phyloP scores from a whole-genome alignment of 2,329 filamentous ascomycete species.

The Fusarium chuoi region DNA sequence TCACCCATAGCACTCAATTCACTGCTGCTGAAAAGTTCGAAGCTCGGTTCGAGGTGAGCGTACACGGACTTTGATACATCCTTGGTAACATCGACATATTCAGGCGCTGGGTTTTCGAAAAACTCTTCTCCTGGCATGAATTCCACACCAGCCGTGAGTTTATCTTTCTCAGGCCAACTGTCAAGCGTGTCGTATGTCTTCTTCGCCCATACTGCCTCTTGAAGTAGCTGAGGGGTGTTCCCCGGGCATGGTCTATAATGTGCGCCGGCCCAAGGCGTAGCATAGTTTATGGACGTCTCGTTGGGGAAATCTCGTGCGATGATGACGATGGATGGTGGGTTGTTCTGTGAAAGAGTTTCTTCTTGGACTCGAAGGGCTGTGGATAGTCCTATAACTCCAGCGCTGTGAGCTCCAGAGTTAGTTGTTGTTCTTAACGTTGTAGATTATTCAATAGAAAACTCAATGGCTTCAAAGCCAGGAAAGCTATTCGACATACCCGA shows the following conservation, averaged over 20 bases:
- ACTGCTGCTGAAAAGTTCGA: neutral
- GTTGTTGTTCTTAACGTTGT: accelerated
- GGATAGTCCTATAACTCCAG: slow-evolving; percentile 3
- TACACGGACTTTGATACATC: neutral
- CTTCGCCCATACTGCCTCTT: neutral
- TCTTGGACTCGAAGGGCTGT: neutral
- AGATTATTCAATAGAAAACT: neutral
- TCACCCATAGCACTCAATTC: neutral
- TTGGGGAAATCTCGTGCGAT: neutral
- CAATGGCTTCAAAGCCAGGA: neutral
- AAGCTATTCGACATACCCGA: neutral
- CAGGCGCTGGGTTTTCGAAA: neutral
- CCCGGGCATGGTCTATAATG: slow-evolving; percentile 8
- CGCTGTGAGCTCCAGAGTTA: neutral
- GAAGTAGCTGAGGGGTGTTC: neutral
- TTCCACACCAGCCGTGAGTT: neutral
- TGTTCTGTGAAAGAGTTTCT: neutral
- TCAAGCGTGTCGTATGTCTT: neutral
- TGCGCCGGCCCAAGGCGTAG: slow-evolving; percentile 8
- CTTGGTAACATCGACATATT: neutral
- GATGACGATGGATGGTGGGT: neutral
- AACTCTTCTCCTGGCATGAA: slow-evolving; percentile 3
- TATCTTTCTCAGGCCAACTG: neutral
- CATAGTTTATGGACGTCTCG: slow-evolving; percentile 2
- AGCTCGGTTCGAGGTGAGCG: neutral